Evolutionary conservation across 2,329 filamentous ascomycete species (phyloP), one percentile per base, ranked within the genome.

Genomic region (Colletotrichum orchidophilum): DNA sequence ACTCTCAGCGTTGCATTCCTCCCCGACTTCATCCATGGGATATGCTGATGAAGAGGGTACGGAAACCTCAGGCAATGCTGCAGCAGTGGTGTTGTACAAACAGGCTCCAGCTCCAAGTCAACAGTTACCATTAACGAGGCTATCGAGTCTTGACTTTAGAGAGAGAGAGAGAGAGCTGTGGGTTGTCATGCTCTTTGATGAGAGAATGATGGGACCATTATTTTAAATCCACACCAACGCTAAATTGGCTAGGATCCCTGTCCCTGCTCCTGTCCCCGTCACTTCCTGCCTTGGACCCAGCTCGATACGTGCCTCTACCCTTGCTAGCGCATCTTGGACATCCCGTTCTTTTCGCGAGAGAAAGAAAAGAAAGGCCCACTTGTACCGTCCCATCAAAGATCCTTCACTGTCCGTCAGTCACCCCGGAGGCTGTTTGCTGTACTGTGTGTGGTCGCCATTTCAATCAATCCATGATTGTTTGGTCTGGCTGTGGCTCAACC

Each of bases 141-240:
- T 46, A 29, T 27, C 26, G 35, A 42, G 35, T 42, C 35, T 39
- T 33, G 54, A 57, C 15, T 26, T 33, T 33, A 33, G n/a, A n/a
- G n/a, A 33, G 8, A 33, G n/a, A 24, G 9, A 52, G 49, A 29
- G 13, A 62, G 26, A 60, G 58, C 39, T 42, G 58, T 35, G 42
- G 55, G 57, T 52, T 42, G 42, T 46, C 27, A 35, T 63, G 58
- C 33, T 59, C 42, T 58, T 60, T 59, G 64, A 68, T 68, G 68
- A 63, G 64, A 46, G 58, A 68, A 63, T 71, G 68, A 71, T 71
- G 68, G 68, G 52, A 68, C 68, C 64, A 63, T 68, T 33, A 71
- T 63, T 68, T 57, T 63, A 68, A 58, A 68, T 71, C 68, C 63
- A 31, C 63, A 71, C 53, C 64, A 67, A 71, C 57, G 58, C 64